These are phyloP conservation scores for Baorangia bicolor DNA, from an alignment of 768 basidiomycete species.

Conservation along the genomic window DNA sequence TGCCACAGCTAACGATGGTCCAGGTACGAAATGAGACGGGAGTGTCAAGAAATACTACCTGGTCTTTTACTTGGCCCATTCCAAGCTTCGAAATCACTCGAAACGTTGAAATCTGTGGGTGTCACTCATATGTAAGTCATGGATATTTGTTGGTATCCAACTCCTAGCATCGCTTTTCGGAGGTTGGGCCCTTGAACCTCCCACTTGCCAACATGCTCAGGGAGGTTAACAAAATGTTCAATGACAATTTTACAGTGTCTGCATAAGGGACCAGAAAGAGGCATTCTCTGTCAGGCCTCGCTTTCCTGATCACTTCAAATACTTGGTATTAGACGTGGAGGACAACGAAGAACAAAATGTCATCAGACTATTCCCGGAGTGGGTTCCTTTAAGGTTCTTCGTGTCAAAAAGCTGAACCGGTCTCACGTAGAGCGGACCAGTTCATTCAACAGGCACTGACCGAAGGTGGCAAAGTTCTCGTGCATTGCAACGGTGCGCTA, in stretches of 20 bases:
- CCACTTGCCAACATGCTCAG: background rate
- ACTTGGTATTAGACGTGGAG: conserved; percentile 82
- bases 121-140: conserved; percentile 77
- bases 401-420: background rate
- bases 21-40: conserved; percentile 94
- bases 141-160: background rate
- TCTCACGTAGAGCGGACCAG: conserved; percentile 56
- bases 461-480: conserved; percentile 71
- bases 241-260: conserved; percentile 51
- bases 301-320: conserved; percentile 75
- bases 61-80: conserved; percentile 84
- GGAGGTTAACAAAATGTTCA: background rate
- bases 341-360: conserved; percentile 96
- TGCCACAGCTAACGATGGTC: conserved; percentile 11
- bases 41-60: conserved; percentile 89
- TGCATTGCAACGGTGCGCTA: conserved; percentile 81
- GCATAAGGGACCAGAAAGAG: conserved; percentile 86
- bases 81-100: conserved; percentile 80
- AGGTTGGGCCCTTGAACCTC: background rate
- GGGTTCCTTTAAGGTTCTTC: conserved; percentile 22
- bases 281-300: conserved; percentile 87
- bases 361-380: conserved; percentile 88
- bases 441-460: conserved; percentile 68
- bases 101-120: conserved; percentile 58
- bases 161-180: background rate